Evolutionary conservation across 2,329 filamentous ascomycete species (phyloP).

Genomic region (Colletotrichum caudatum): DNA sequence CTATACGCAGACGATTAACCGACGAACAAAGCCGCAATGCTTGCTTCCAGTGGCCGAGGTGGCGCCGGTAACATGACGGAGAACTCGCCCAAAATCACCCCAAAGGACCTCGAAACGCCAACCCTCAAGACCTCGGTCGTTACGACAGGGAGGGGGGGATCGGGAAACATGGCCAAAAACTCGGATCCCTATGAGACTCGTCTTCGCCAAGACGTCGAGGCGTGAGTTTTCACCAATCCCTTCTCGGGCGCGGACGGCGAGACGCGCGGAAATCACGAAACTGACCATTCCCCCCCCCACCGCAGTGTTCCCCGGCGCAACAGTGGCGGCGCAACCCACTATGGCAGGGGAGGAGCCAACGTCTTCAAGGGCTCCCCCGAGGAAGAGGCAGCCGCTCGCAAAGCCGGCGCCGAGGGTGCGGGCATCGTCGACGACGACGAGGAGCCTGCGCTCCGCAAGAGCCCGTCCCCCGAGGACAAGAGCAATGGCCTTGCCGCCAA

Average conservation of each 20-base stretch:
- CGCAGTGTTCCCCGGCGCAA: constrained; percentile 65
- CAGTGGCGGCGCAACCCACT: constrained; percentile 71
- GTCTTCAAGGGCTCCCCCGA: constrained; percentile 65
- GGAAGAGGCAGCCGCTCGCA: constrained; percentile 50
- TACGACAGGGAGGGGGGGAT: constrained; percentile 90
- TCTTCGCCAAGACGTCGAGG: constrained; percentile 84
- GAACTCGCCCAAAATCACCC: constrained; percentile 60
- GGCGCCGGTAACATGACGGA: constrained; percentile 80
- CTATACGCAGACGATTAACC: not conserved
- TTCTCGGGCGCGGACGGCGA: not conserved
- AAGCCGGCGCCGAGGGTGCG: constrained; percentile 46
- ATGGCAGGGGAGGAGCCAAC: constrained; percentile 83
- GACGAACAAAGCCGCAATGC: constrained; percentile 48
- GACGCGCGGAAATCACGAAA: not conserved
- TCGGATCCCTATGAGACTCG: constrained; percentile 80
- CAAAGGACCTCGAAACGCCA: constrained; percentile 81
- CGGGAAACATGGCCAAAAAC: constrained; percentile 85
- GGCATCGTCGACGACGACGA: constrained; percentile 51
- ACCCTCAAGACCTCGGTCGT: constrained; percentile 85
- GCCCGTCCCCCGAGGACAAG: constrained; percentile 40
- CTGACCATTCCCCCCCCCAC: constrained; percentile 40
- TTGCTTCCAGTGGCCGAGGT: constrained; percentile 79
- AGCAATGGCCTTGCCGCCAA: constrained; percentile 53
- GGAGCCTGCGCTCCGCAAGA: constrained; percentile 42
- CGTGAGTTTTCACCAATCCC: constrained; percentile 58